Evolutionary conservation across 1,284 basidiomycete species (phyloP), one percentile per base, ranked within the genome.

Genomic region (Trichosporon coremiiforme): DNA sequence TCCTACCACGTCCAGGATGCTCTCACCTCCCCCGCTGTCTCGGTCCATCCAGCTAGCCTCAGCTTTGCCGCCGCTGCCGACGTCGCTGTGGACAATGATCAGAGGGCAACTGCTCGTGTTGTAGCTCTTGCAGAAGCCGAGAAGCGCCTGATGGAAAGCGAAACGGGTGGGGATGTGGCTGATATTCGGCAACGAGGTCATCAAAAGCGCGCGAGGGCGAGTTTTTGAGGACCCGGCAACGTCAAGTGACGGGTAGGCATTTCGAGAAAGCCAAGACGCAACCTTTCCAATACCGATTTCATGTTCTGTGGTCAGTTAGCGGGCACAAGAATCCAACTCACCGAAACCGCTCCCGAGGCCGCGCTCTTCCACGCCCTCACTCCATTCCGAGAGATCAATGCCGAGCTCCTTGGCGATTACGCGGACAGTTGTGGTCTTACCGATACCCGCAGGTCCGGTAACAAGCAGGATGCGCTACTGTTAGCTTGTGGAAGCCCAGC

Each of bases 151-250:
- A 74, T 97, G 94, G 77, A 98, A 95, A 0, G 88, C 87, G 3
- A 86, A 83, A 72, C 90, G 90, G 0, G 92, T 95, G 2, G 87
- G 84, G 0, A 86, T 82, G 77, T 95, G 91, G 4, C 92, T 84
- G 55, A 98, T 87, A 78, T 98, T 98, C 0, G 96, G 96, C 2
- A 98, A 86, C 71, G 98, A 93, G 80, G 98, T 95, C 8, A 99
- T 85, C 7, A 99, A 88, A 65, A 99, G 88, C 4, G 96, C 78
- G 2, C 79, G 78, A 0, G 75, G 77, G 38, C 70, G 64, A 2
- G 71, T n/a, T 15, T 68, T 50, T 22, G 79, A 77, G 13, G 75
- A 73, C 6, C 81, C 77, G 68, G 90, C 88, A 20, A 93, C 80
- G 31, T 86, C 87, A 15, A 86, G 86, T 70, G 91, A 92, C 5